Percentiles rank a stretch among this genome's conserved stretches.
phyloP scores from a whole-genome alignment of 2,329 filamentous ascomycete genomes.

The Sarocladium kiliense region DNA sequence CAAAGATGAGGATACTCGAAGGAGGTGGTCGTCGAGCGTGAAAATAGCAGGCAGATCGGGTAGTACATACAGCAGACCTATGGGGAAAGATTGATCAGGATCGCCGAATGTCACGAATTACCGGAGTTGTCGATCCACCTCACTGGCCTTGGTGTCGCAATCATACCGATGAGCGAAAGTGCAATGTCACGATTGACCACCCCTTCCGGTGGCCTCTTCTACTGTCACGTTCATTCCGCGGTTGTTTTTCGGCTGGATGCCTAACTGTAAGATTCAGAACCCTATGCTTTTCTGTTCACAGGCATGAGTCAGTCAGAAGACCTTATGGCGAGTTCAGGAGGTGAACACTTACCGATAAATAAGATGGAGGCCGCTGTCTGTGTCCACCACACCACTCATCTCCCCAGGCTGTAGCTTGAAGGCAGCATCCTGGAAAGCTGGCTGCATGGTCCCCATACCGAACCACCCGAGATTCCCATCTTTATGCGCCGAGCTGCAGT shows the following conservation, averaged over 20 bases:
- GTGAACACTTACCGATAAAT: constrained; percentile 71
- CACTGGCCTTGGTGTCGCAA: too few species aligned
- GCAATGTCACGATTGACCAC: too few species aligned
- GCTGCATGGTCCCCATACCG: constrained; percentile 93
- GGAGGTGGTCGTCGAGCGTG: neutral
- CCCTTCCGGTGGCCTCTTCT: too few species aligned
- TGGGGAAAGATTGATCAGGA: too few species aligned
- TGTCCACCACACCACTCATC: constrained; percentile 83
- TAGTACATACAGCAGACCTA: too few species aligned
- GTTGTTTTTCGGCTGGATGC: too few species aligned
- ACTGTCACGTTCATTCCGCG: too few species aligned
- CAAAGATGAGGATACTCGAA: neutral
- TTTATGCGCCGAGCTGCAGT: constrained; percentile 94
- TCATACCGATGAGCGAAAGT: too few species aligned
- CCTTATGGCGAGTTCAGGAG: neutral
- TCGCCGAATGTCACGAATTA: too few species aligned
- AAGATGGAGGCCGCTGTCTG: constrained; percentile 88
- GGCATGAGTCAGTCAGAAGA: neutral
- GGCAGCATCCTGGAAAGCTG: constrained; percentile 94
- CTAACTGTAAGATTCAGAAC: neutral
- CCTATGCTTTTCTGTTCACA: neutral
- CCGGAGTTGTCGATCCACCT: too few species aligned
- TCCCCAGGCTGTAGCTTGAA: constrained; percentile 85
- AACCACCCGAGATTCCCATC: constrained; percentile 93
- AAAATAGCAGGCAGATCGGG: neutral